Base-by-base conservation (phyloP, 2,329 filamentous ascomycete genomes). In the Apiospora saccharicola region DNA sequence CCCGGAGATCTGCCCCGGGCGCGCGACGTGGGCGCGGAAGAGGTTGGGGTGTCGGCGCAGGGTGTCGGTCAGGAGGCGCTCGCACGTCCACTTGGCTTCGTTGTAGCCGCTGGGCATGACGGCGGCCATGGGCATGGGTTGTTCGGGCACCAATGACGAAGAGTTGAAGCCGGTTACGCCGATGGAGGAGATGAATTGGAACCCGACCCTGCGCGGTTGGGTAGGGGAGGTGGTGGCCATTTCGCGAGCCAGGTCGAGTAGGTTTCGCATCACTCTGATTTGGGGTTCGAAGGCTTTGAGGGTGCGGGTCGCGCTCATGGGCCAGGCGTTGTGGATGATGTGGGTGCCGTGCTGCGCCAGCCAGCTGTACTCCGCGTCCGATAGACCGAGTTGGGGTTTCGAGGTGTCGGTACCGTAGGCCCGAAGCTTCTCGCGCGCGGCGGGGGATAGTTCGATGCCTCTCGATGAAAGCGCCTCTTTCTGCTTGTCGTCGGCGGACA, bases 1-100 rank as follows among this genome's bases (percentile, higher is more conserved):
- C 0, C 88, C 89, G 0, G 88, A 82, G 49, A 90, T 86, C 75
- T 90, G 88, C 0, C 86, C 88, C 0, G 85, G 79, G 0, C 88
- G 81, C 0, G 86, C 83, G 0, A 77, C 77, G 78, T 82, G 85
- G 0, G 84, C 73, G 8, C 80, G 81, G 79, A 89, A 87, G 0
- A 74, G 77, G 0, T 80, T 12, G 70, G 0, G 83, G 82, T 72
- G 84, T 76, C 78, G 74, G 70, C 84, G 83, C 3, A 88, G 77
- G 0, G 87, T 89, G 67, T 81, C 78, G 68, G 85, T 82, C 0
- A 90, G 82, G 76, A 88, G 86, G 1, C 80, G 77, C 74, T 89
- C 87, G 76, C 86, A 89, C 0, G 81, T 80, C 41, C 75, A 85
- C 75, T 90, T 89, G 7, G 85, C 87, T 3, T 89, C 86, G 16